phyloP scores from a whole-genome alignment of 495 filamentous ascomycete genomes.

The Viridothelium virens region DNA sequence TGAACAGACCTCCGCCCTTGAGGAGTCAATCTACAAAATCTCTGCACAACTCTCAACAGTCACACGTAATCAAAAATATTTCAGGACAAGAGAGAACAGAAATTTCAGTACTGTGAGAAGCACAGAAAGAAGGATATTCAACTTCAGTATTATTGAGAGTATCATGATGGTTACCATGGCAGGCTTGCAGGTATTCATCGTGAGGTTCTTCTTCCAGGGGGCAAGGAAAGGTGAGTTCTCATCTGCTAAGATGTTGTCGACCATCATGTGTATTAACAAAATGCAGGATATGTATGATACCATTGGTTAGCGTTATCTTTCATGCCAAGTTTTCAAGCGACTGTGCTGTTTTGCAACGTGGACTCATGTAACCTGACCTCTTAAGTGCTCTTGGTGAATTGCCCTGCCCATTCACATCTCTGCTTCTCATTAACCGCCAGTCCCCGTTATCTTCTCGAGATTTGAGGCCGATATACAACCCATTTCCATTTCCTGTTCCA shows the following conservation, averaged over 20 bases:
- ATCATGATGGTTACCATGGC: slow-evolving; percentile 94
- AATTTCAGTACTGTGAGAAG: slow-evolving; percentile 97
- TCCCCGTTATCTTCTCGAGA: too few relatives aligned
- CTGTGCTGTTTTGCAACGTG: neutral
- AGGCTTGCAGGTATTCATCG: slow-evolving; percentile 92
- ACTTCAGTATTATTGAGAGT: slow-evolving; percentile 90
- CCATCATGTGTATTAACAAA: neutral
- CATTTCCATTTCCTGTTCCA: too few relatives aligned
- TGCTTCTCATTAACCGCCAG: too few relatives aligned
- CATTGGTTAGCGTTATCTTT: neutral
- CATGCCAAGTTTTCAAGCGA: neutral
- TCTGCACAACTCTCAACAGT: slow-evolving; percentile 93
- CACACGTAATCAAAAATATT: slow-evolving; percentile 96
- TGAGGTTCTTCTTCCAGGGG: slow-evolving; percentile 98
- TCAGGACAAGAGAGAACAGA: slow-evolving; percentile 96
- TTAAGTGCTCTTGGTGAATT: neutral
- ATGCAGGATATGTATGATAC: slow-evolving; percentile 10
- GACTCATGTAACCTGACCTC: neutral
- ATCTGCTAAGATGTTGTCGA: neutral
- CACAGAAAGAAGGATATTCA: slow-evolving; percentile 91
- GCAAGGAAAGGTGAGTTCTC: slow-evolving; percentile 56
- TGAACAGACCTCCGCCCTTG: slow-evolving; percentile 83
- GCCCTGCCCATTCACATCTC: too few relatives aligned
- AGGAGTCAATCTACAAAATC: slow-evolving; percentile 93
- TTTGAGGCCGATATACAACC: too few relatives aligned